Evolutionary conservation across 2,329 filamentous ascomycete species (phyloP).

Genomic region (Rutstroemia sp.): DNA sequence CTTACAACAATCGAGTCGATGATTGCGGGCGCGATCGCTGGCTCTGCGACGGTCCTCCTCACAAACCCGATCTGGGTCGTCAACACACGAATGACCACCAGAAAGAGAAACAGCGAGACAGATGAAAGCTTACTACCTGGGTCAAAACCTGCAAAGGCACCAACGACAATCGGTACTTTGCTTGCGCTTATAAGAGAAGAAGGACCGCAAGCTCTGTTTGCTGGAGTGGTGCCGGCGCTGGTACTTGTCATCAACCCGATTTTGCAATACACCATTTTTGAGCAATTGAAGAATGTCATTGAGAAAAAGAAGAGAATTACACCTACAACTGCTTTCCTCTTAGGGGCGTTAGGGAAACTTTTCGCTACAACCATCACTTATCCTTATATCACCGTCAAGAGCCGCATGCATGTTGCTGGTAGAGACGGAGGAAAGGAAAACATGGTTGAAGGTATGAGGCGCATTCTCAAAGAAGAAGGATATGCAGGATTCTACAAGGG

Average conservation of each 20-base stretch:
- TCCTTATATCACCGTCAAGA: slow-evolving; percentile 98
- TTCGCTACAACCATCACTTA: slow-evolving; percentile 92
- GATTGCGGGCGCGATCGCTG: slow-evolving; percentile 89
- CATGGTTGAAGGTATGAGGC: slow-evolving; percentile 68
- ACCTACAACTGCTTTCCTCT: slow-evolving; percentile 78
- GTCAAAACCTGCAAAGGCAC: slow-evolving; percentile 42
- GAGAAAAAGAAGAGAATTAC: slow-evolving; percentile 72
- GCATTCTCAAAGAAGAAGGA: slow-evolving; percentile 84
- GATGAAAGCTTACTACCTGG: slow-evolving; percentile 37
- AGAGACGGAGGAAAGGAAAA: slow-evolving; percentile 71
- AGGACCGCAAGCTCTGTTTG: slow-evolving; percentile 77
- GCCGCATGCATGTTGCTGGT: slow-evolving; percentile 86
- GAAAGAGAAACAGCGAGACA: slow-evolving; percentile 49
- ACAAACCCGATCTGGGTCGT: slow-evolving; percentile 99
- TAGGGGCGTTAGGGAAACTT: slow-evolving; percentile 90
- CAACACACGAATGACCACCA: slow-evolving; percentile 96
- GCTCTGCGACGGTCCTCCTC: slow-evolving; percentile 86
- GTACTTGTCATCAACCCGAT: slow-evolving; percentile 97
- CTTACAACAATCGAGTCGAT: slow-evolving; percentile 91
- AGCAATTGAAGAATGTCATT: slow-evolving; percentile 89
- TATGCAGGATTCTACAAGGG: slow-evolving; percentile 88
- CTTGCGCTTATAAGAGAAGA: slow-evolving; percentile 75
- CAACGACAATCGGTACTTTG: slow-evolving; percentile 74
- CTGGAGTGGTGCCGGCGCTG: slow-evolving; percentile 85
- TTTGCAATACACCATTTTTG: slow-evolving; percentile 96